These are phyloP conservation scores for Pleurotus tuber-regium DNA, from an alignment of 768 basidiomycete species.

Conservation along the genomic window DNA sequence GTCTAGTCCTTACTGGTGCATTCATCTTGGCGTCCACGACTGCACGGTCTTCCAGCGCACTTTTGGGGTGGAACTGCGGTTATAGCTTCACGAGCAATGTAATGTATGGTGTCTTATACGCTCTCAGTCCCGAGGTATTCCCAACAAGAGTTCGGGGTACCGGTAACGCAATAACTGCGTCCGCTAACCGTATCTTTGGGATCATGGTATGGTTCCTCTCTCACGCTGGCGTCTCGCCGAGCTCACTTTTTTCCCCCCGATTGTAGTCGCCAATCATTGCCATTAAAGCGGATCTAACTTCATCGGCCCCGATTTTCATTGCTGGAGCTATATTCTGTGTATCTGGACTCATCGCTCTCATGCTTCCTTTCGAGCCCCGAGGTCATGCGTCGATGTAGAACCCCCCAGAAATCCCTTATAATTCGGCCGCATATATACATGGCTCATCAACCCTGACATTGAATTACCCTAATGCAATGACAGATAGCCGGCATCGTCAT, in stretches of 20 bases:
- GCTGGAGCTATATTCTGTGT: slow-evolving; percentile 51
- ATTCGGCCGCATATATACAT: neutral
- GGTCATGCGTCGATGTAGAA: slow-evolving; percentile 50
- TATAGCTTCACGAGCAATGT: slow-evolving; percentile 51
- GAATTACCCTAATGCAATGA: too few relatives aligned
- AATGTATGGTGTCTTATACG: slow-evolving; percentile 51
- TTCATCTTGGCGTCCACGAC: slow-evolving; percentile 60
- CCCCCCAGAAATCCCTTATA: neutral
- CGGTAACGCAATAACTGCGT: slow-evolving; percentile 50
- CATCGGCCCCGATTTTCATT: slow-evolving; percentile 53
- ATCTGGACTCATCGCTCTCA: slow-evolving; percentile 43
- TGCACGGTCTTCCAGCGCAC: slow-evolving; percentile 45
- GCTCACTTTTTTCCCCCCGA: neutral
- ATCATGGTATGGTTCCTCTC: slow-evolving; percentile 44
- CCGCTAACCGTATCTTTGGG: slow-evolving; percentile 57
- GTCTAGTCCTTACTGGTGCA: slow-evolving; percentile 44
- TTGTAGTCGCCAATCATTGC: slow-evolving; percentile 47
- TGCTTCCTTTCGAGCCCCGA: slow-evolving; percentile 56
- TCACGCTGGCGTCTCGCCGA: neutral
- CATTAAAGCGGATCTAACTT: slow-evolving; percentile 43
- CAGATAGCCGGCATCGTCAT: too few relatives aligned
- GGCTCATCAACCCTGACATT: too few relatives aligned
- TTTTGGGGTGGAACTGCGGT: slow-evolving; percentile 59
- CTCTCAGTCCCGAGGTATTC: slow-evolving; percentile 48
- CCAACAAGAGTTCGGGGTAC: slow-evolving; percentile 55